Evolutionary conservation across 805 yeast genomes (phyloP).

Genomic region (Cyberlindnera nakhonratchasimensis): DNA sequence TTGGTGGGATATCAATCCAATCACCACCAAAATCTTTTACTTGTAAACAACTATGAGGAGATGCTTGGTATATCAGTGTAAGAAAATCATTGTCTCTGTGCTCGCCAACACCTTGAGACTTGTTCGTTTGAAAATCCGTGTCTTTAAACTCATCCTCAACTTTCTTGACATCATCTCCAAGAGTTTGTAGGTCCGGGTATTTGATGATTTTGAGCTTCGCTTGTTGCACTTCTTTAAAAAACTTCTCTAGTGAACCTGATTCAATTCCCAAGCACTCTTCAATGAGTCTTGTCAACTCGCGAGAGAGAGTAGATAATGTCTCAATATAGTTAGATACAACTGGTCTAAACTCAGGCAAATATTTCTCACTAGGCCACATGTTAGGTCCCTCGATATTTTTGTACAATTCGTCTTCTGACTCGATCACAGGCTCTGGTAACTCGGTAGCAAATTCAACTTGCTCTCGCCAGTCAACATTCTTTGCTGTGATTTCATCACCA

Average conservation of each 20-base stretch:
- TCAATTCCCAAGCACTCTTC: conserved; percentile 54
- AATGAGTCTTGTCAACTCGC: conserved; percentile 42
- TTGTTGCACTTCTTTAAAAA: conserved; percentile 44
- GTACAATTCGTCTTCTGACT: conserved; percentile 32
- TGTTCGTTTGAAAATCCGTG: conserved; percentile 37
- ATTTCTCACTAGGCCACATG: conserved; percentile 38
- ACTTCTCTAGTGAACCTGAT: conserved; percentile 41
- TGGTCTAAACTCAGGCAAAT: conserved; percentile 35
- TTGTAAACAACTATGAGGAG: conserved; percentile 41
- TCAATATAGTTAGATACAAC: conserved; percentile 35
- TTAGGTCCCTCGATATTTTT: conserved; percentile 46
- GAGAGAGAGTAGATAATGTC: conserved; percentile 43
- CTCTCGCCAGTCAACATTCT: conserved; percentile 47
- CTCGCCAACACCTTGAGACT: conserved; percentile 36
- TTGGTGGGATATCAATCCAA: conserved; percentile 44
- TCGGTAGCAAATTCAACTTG: conserved; percentile 49
- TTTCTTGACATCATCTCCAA: conserved; percentile 22
- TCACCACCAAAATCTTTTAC: conserved; percentile 46
- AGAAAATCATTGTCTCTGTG: conserved; percentile 65
- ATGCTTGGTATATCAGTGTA: conserved; percentile 58
- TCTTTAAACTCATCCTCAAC: conserved; percentile 43
- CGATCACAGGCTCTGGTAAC: conserved; percentile 38
- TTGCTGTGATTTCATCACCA: conserved; percentile 45
- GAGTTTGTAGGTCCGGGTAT: conserved; percentile 35
- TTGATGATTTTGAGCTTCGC: conserved; percentile 42